Conservation (phyloP, 176 grass and related monocot genomes). For the Phragmites australis region DNA sequence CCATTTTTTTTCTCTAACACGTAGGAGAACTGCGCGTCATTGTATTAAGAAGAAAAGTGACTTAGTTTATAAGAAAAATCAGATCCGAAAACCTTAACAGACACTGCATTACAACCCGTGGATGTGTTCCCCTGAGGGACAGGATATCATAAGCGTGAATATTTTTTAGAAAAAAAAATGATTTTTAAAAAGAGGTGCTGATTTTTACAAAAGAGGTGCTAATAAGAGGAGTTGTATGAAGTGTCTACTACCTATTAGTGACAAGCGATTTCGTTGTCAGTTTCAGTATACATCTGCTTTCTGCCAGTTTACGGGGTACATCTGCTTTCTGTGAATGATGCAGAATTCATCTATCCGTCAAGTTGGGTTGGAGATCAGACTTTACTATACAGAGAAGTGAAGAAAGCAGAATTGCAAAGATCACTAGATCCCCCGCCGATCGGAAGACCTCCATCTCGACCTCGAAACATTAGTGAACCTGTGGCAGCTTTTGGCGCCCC, state of each 20-base stretch:
- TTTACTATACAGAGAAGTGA: conserved; percentile 61
- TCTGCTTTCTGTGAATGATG: no score
- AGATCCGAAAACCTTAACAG: no score
- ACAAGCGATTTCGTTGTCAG: background rate
- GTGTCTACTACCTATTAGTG: background rate
- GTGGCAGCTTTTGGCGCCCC: conserved; percentile 87
- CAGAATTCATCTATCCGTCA: conserved; percentile 95
- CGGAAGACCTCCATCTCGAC: background rate
- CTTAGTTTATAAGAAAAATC: no score
- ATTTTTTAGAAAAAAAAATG: background rate
- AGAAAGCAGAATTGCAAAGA: conserved; percentile 73
- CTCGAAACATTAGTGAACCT: conserved; percentile 54
- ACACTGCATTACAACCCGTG: no score
- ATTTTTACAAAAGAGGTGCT: background rate
- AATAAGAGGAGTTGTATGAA: background rate
- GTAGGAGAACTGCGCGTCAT: no score
- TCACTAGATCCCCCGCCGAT: conserved; percentile 67
- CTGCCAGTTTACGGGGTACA: no score
- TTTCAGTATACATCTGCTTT: background rate
- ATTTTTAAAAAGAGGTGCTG: background rate
- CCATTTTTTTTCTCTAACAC: no score
- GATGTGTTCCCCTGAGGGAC: background rate
- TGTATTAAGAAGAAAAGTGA: no score
- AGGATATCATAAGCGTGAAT: background rate
- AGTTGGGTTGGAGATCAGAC: conserved; percentile 94